These are phyloP conservation scores for Chlorella sp. DNA, from an alignment of 139 green algal genomes.

Conservation along the genomic window DNA sequence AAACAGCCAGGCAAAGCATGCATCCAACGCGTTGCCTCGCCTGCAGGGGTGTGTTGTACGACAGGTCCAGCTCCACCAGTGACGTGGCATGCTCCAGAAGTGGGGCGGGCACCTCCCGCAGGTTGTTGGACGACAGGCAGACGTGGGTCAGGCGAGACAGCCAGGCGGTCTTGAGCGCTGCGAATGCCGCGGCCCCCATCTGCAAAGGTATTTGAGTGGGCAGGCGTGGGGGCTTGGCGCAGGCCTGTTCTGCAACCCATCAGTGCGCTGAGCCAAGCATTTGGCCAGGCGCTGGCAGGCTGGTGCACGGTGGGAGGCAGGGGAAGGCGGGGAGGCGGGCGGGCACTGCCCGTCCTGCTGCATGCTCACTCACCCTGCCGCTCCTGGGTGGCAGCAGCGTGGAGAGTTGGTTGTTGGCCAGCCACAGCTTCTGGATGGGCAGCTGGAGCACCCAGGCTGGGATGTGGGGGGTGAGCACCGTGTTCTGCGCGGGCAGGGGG, in stretches of 20 bases:
- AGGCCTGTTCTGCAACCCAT: background rate
- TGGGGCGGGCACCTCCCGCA: background rate
- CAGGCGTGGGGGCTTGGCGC: background rate
- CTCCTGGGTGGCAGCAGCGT: background rate
- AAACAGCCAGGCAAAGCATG: background rate
- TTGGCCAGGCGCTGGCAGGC: background rate
- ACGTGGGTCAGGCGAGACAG: slow-evolving; percentile 28
- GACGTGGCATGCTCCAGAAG: slow-evolving; percentile 5
- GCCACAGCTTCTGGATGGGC: slow-evolving; percentile 25
- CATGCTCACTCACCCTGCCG: background rate
- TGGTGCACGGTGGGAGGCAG: no score
- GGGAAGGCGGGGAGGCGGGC: no score
- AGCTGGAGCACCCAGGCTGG: slow-evolving; percentile 21
- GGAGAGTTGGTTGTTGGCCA: slow-evolving; percentile 19
- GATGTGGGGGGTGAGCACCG: background rate
- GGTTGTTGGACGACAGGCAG: slow-evolving; percentile 5
- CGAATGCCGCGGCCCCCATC: background rate
- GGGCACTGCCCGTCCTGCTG: no score
- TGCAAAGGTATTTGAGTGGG: background rate
- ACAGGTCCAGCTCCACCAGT: slow-evolving; percentile 27
- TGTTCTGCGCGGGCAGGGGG: slow-evolving; percentile 10
- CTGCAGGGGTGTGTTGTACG: slow-evolving; percentile 21
- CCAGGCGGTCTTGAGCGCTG: background rate
- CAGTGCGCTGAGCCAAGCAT: background rate
- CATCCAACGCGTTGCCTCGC: background rate